Evolutionary conservation across 768 basidiomycete species (phyloP), one percentile per base, ranked within the genome.

Genomic region (Mycena rebaudengoi): DNA sequence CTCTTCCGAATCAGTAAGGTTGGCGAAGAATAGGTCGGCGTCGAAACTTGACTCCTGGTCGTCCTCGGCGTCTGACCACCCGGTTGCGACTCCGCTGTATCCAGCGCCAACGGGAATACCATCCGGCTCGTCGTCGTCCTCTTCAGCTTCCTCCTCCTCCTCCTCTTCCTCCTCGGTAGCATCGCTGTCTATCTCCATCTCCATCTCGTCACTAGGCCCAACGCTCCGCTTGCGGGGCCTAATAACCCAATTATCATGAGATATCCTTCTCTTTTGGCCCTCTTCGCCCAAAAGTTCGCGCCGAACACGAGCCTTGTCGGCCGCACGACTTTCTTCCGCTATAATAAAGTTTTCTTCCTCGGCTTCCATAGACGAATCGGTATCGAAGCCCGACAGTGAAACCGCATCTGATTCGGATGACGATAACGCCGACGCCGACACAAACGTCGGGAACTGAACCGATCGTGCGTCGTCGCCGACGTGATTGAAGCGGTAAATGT

Each of bases 11-110:
- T 86, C 91, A 35, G 88, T 87, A 40, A 94, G 85, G 71, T 92
- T 90, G 57, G 89, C 87, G 70, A 95, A 94, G 78, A 95, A 94
- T 0, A 94, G 74, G 64, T 94, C 92, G 11, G 93, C 93, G 68
- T 95, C 93, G 69, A 92, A 91, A 62, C 84, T 86, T 2, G 88
- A 89, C 73, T 92, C 92, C 65, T 89, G 91, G 60, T 89, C 90
- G n/a, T 89, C 90, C 20, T 91, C 90, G 35, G 90, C 89, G 26
- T 91, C 90, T 39, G 89, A 90, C 92, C 91, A 95, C 41, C 90
- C 88, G 1, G 89, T 89, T 48, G 85, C 88, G 46, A 91, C 82
- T 48, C 90, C 91, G 39, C 85, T 83, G 70, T 88, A 91, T 48
- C 79, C 77, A 37, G 65, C 70, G 29, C 72, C 70, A 71, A 74